phyloP scores from a whole-genome alignment of 768 basidiomycete species.

The Neoboletus brunneissimus region DNA sequence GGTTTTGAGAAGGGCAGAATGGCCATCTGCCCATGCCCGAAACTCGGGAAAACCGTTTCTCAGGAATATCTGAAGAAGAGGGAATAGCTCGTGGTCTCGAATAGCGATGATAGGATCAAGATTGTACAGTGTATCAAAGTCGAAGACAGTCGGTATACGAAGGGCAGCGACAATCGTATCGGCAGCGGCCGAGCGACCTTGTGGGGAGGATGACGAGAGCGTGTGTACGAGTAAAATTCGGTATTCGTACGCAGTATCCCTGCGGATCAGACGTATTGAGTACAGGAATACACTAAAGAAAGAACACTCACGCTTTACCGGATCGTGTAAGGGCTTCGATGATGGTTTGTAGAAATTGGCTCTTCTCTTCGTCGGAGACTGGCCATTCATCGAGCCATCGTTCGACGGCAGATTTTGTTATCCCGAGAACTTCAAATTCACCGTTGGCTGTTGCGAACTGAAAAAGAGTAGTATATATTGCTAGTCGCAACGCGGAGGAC shows the following conservation, averaged over 20 bases:
- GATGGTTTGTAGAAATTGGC: constrained; percentile 61
- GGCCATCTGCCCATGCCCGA: constrained; percentile 52
- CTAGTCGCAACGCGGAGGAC: constrained; percentile 58
- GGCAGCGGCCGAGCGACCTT: constrained; percentile 51
- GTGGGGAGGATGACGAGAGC: constrained; percentile 52
- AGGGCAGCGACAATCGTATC: constrained; percentile 64
- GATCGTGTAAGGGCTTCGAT: constrained; percentile 56
- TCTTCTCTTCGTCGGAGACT: constrained; percentile 58
- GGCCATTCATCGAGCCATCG: constrained; percentile 80
- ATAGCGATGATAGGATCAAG: constrained; percentile 65
- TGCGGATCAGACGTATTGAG: constrained; percentile 26
- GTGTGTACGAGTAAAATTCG: constrained; percentile 58
- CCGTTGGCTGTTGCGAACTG: constrained; percentile 56
- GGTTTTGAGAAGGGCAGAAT: constrained; percentile 49
- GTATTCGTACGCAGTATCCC: constrained; percentile 63
- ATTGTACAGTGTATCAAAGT: constrained; percentile 79
- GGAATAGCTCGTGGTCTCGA: constrained; percentile 69
- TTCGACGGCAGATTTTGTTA: constrained; percentile 61
- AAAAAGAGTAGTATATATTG: constrained; percentile 62
- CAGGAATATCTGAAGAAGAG: constrained; percentile 74
- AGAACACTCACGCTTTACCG: constrained; percentile 55
- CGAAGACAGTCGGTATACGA: constrained; percentile 63
- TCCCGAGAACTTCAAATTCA: constrained; percentile 59
- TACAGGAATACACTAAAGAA: not conserved
- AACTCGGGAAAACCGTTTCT: constrained; percentile 62